phyloP scores from a whole-genome alignment of 2,329 filamentous ascomycete genomes.

The Penicillium olsonii region DNA sequence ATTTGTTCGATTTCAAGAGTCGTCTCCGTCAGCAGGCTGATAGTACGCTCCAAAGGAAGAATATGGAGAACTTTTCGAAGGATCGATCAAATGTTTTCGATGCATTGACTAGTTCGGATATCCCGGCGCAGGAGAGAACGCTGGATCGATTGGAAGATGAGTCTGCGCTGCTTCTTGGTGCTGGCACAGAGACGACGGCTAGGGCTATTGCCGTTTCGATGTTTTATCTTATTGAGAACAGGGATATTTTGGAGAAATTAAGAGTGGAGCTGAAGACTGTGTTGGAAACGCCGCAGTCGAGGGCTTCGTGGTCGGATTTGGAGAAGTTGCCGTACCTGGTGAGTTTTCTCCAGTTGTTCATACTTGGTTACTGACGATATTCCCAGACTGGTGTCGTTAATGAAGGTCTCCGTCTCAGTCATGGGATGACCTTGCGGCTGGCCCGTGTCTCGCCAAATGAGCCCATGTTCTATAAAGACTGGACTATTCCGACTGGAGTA shows the following conservation, averaged over 20 bases:
- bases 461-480: conserved; percentile 19
- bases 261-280: conserved; percentile 32
- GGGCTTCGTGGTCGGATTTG: conserved; percentile 31
- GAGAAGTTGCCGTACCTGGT: conserved; percentile 44
- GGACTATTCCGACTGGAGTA: conserved; percentile 25
- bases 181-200: conserved; percentile 40
- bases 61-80: conserved; percentile 1
- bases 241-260: conserved; percentile 20
- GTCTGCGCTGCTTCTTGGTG: conserved; percentile 31
- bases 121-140: conserved; percentile 42
- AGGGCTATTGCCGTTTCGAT: conserved; percentile 31
- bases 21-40: conserved; percentile 21
- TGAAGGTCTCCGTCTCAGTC: conserved; percentile 23
- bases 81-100: conserved; percentile 28
- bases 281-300: conserved; percentile 22
- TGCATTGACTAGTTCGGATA: conserved; percentile 32
- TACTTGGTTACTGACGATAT: conserved; percentile 1
- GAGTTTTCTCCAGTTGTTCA: no score
- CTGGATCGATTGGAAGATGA: conserved; percentile 35
- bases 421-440: conserved; percentile 24
- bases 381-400: conserved; percentile 23
- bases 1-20: conserved; percentile 21
- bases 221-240: conserved; percentile 32
- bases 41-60: conserved; percentile 9
- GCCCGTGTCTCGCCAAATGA: conserved; percentile 20